phyloP scores from a whole-genome alignment of 495 filamentous ascomycete genomes.

The Chlorociboria aeruginascens region DNA sequence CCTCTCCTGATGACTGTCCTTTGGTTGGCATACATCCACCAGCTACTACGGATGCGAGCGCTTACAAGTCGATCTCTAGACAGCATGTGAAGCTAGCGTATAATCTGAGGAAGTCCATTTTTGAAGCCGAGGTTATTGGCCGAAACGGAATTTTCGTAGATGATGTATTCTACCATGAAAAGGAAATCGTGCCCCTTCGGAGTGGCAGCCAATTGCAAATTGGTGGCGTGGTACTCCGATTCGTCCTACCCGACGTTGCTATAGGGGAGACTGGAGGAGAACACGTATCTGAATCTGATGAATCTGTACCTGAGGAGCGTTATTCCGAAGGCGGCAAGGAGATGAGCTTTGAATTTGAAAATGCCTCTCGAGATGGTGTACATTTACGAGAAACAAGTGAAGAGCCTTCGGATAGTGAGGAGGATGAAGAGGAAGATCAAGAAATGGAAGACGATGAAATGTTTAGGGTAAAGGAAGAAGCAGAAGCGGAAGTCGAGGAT shows the following conservation, averaged over 20 bases:
- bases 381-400: constrained; percentile 39
- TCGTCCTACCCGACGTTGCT: constrained; percentile 62
- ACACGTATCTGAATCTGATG: constrained; percentile 30
- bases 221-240: constrained; percentile 61
- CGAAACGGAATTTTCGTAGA: constrained; percentile 81
- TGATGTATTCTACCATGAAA: constrained; percentile 50
- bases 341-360: constrained; percentile 57
- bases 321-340: constrained; percentile 42
- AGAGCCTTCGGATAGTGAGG: constrained; percentile 17
- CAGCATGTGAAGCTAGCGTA: constrained; percentile 77
- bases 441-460: constrained; percentile 18
- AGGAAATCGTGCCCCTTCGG: constrained; percentile 50
- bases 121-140: constrained; percentile 71
- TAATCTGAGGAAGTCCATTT: constrained; percentile 59
- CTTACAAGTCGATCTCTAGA: constrained; percentile 68
- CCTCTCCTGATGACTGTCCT: constrained; percentile 52
- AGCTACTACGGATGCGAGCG: constrained; percentile 41
- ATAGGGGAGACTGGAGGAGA: constrained; percentile 57
- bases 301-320: constrained; percentile 21
- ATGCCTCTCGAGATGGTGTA: constrained; percentile 34
- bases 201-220: constrained; percentile 69
- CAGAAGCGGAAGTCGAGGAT: constrained; percentile 6
- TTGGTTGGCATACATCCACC: constrained; percentile 74
- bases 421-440: constrained; percentile 24
- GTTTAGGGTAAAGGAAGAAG: constrained; percentile 11